Base-by-base conservation (phyloP, 192 early-diverging fungal species). In the Coemansia sp. region DNA sequence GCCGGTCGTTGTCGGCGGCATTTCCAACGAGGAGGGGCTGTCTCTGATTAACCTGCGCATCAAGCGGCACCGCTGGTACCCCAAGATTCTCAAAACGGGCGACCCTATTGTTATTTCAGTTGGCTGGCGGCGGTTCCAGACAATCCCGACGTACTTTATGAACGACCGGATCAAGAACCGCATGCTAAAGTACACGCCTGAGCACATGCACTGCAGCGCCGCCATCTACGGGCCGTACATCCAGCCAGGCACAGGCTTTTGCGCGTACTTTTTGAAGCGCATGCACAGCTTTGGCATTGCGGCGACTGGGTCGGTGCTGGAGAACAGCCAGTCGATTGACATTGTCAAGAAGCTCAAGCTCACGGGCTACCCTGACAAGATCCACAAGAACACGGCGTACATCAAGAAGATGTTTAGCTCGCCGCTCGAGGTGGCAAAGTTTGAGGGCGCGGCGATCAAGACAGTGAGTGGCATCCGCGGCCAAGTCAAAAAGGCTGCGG, bases 281-380 rank as follows among this genome's bases (percentile, higher is more conserved):
- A 82, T 92, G 41, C 91, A 93, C 67, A 84, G 78, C 36, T 99
- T 99, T 86, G 86, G 97, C 27, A 89, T 99, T 45, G 87, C 87
- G n/a, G 95, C 92, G 1, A 99, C 97, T 8, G 97, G 97, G 38
- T 82, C 90, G 15, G 90, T 98, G 19, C 74, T 95, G 38, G 97
- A 99, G 59, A 93, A 93, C 60, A 87, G 94, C 62, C 88, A 94
- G 66, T 80, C 88, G 9, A 83, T 88, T 19, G 93, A 98, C 60
- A 86, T 99, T 65, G 97, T 98, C 65, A 99, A 99, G 80, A 99
- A 99, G 81, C 84, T 99, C 33, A 99, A 99, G 80, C 81, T 99
- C 53, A 96, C 92, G 1, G 97, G 97, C 51, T 79, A 77, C 26
- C 97, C 97, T 14, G 85, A 85, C 72, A 97, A 98, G 72, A 88